Conservation (phyloP, 371 early-diverging fungal genomes). For the Capillidium heterosporum region DNA sequence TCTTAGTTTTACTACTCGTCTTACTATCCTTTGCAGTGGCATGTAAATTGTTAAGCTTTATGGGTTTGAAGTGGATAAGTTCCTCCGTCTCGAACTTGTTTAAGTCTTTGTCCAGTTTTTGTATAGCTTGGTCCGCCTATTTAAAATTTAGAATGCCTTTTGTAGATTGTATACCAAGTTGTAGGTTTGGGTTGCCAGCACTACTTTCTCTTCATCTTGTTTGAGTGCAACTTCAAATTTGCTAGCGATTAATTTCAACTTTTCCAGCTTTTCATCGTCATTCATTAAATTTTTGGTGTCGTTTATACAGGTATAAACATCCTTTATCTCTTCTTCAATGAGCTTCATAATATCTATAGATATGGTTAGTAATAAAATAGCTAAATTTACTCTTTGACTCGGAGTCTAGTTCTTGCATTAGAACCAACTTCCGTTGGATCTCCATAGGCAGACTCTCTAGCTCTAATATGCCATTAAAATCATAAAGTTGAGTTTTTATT, state of each 20-base stretch:
- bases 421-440: constrained; percentile 70
- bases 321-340: constrained; percentile 37
- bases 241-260: constrained; percentile 34
- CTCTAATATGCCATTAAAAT: constrained; percentile 17
- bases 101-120: constrained; percentile 78
- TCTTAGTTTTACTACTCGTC: too few species aligned
- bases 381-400: constrained; percentile 41
- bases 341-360: neutral
- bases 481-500: neutral
- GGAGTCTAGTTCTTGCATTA: constrained; percentile 82
- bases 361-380: neutral
- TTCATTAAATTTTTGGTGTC: constrained; percentile 23
- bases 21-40: neutral
- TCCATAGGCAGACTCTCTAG: constrained; percentile 82
- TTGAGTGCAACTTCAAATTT: constrained; percentile 50
- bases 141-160: neutral
- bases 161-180: constrained; percentile 51
- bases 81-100: constrained; percentile 78
- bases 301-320: constrained; percentile 32
- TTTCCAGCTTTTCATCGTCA: constrained; percentile 31
- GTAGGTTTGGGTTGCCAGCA: constrained; percentile 75
- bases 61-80: constrained; percentile 34
- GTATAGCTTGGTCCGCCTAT: constrained; percentile 75
- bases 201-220: constrained; percentile 82
- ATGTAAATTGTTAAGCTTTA: constrained; percentile 10